Percentiles rank a stretch among this genome's conserved stretches.
phyloP scores from a whole-genome alignment of 148 eudicot species.

The Rhododendron simsii region DNA sequence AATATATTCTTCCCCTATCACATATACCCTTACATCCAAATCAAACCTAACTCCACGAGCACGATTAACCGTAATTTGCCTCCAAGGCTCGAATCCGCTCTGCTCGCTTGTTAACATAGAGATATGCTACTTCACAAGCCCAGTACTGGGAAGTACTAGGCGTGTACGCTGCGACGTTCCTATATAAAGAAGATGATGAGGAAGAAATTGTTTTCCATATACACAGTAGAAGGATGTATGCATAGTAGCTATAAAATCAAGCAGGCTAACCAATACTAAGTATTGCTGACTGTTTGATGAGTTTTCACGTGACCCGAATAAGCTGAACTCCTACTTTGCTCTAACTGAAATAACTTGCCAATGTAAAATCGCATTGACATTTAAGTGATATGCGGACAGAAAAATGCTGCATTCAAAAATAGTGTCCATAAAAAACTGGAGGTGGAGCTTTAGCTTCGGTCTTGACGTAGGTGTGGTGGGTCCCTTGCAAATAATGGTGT shows the following conservation, averaged over 20 bases:
- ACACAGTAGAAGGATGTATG: neutral
- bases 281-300: neutral
- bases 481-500: no score
- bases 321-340: neutral
- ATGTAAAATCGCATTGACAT: no score
- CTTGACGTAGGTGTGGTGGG: neutral
- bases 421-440: neutral
- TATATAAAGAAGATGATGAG: no score
- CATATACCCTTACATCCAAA: neutral
- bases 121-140: no score
- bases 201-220: neutral
- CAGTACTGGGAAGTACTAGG: no score
- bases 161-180: no score
- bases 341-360: no score
- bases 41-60: neutral
- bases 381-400: neutral
- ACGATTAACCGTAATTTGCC: neutral
- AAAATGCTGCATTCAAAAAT: neutral
- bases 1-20: neutral
- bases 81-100: no score
- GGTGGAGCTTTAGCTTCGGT: neutral
- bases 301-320: neutral
- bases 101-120: no score
- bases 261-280: neutral
- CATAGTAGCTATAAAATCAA: neutral